These are phyloP conservation scores for Penicillium ucsense DNA, from an alignment of 495 filamentous ascomycete species.

Conservation along the genomic window DNA sequence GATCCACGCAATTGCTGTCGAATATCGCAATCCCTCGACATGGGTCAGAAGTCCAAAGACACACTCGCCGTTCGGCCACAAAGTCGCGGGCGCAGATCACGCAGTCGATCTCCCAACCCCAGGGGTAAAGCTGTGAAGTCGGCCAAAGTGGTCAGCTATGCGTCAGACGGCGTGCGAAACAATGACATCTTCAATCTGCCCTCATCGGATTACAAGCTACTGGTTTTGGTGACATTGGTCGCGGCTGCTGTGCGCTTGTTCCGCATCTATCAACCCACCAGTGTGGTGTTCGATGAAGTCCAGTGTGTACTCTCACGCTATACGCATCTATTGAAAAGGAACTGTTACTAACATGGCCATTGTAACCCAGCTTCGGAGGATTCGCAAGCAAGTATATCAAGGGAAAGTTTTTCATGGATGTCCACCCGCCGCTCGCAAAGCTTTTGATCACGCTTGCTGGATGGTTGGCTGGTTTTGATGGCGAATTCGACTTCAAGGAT, in stretches of 20 bases:
- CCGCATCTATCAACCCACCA: conserved; percentile 90
- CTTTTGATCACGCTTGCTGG: conserved; percentile 90
- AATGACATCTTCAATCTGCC: conserved; percentile 53
- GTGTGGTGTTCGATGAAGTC: conserved; percentile 98
- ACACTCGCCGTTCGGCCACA: conserved; percentile 30
- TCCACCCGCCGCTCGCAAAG: conserved; percentile 96
- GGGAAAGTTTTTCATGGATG: conserved; percentile 98
- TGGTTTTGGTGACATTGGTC: conserved; percentile 62
- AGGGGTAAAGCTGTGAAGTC: conserved; percentile 26
- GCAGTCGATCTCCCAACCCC: conserved; percentile 33
- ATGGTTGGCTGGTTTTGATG: conserved; percentile 91
- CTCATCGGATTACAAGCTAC: conserved; percentile 66
- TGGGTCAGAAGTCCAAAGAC: conserved; percentile 32
- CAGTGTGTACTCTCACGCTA: conserved; percentile 53
- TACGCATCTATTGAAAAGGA: background rate
- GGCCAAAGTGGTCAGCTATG: conserved; percentile 26
- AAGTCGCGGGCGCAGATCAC: conserved; percentile 26
- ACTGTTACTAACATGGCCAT: background rate
- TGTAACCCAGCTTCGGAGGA: conserved; percentile 69
- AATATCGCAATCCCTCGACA: background rate
- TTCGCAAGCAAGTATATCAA: conserved; percentile 99
- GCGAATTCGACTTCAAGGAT: conserved; percentile 97
- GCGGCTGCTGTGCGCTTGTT: conserved; percentile 78
- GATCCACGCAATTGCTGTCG: too few species aligned
- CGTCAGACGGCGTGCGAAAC: conserved; percentile 43